Base-by-base conservation (phyloP, 495 filamentous ascomycete species). In the Trichoderma gamsii region DNA sequence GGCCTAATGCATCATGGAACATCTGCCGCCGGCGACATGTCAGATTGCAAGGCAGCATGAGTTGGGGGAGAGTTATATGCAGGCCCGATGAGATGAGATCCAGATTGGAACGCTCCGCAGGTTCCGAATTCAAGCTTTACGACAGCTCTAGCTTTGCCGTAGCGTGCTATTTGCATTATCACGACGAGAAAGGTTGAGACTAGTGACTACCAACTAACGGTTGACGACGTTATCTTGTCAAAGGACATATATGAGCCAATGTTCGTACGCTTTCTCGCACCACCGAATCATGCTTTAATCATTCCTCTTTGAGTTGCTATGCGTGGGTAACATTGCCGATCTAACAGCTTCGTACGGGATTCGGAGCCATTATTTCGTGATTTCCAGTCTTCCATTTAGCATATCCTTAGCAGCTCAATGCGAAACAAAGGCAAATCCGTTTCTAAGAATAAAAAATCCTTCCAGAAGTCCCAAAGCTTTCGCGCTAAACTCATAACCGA, bases 401-500 rank as follows among this genome's bases (percentile, higher is more conserved):
- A 18, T 11, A 21, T 23, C 25, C 18, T 21, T 52, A 18, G 25
- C 13, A 15, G 15, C 35, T 35, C 2, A 61, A 32, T 21, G 25
- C 56, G 56, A 61, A 61, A 18, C 25, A 18, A 61, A 32, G 27
- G 27, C 11, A 21, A 11, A 52, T 11, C 25, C 13, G 25, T 18
- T 32, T 38, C 35, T 5, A 38, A 6, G 35, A 12, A 32, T 32
- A 12, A 18, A 18, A 61, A 32, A 15, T 32, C 25, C 25, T 61
- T 61, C 56, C 27, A 61, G 56, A 61, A 61, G 25, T 61, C 56
- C 25, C 29, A 21, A n/a, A 23, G n/a, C n/a, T 56, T n/a, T 21
- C n/a, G 11, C 51, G 21, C 51, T 56, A 56, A 25, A 25, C 51
- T n/a, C n/a, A 56, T 23, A 56, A 56, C 51, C n/a, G 51, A 21